Base-by-base conservation (phyloP, 495 filamentous ascomycete genomes). In the Tuber magnatum region DNA sequence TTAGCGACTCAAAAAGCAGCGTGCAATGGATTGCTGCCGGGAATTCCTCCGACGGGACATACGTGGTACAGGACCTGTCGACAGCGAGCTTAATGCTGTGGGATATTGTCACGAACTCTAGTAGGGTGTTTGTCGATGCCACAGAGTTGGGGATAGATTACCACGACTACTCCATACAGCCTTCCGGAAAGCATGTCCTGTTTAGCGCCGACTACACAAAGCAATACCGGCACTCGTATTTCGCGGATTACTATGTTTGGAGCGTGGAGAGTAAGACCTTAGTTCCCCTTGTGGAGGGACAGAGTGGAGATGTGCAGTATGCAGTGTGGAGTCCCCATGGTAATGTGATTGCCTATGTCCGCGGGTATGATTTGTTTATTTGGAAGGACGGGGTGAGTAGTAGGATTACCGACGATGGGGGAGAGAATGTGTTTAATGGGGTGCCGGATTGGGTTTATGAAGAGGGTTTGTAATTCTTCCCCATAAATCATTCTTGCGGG, bases 141-240 rank as follows among this genome's bases (percentile, higher is more conserved):
- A 76, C 79, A 4, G 39, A 48, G 6, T 42, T 71, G 35, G 74
- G 69, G 9, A 35, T 71, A 48, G 77, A 80, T 32, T 84, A 83
- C 74, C 81, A 80, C 72, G 81, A 84, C 32, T 85, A 83, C 76
- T 80, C 73, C 16, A 85, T 86, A 56, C 84, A 83, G 70, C 84
- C 85, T 0, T 78, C 87, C 73, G 79, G 82, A 3, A 83, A 83
- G n/a, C 83, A 86, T 74, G 84, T 90, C 3, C 80, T 90, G 24
- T 88, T 87, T 80, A 81, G 86, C 7, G 83, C 85, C n/a, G 87
- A 89, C 76, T 85, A 86, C 74, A 89, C 86, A 10, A 88, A 88
- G 77, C 85, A 87, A 79, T 89, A 90, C 74, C 85, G 88, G 8
- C 81, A 89, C 81, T 88, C 87, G 42, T 89, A 86, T 75, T 87